Evolutionary conservation across 179 eudicot species (phyloP).

Genomic region (Monotropa hypopitys): DNA sequence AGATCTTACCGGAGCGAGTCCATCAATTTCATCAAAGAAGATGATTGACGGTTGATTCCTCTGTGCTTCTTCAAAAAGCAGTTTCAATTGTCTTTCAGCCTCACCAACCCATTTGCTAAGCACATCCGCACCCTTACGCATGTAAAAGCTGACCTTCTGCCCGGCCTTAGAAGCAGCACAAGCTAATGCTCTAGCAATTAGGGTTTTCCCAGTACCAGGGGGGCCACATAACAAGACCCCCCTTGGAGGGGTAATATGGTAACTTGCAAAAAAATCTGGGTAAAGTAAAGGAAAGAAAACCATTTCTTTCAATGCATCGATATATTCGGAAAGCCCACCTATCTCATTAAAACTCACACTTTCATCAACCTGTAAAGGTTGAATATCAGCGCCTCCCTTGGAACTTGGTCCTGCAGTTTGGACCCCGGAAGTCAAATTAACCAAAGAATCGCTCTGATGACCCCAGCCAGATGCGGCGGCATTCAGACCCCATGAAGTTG

Average conservation of each 20-base stretch:
- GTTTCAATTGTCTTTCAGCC: conserved; percentile 89
- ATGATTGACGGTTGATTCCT: conserved; percentile 95
- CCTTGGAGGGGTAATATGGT: conserved; percentile 95
- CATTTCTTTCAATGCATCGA: conserved; percentile 94
- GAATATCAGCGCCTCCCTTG: conserved; percentile 98
- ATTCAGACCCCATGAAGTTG: conserved; percentile 81
- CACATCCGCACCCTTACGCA: conserved; percentile 99
- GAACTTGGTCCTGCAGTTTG: conserved; percentile 99
- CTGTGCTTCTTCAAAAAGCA: conserved; percentile 97
- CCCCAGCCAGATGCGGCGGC: conserved; percentile 99
- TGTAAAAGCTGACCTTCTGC: conserved; percentile 95
- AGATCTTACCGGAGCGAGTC: conserved; percentile 97
- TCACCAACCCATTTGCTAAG: conserved; percentile 99
- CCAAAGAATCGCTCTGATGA: conserved; percentile 65
- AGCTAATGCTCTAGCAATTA: conserved; percentile 90
- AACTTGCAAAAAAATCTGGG: conserved; percentile 93
- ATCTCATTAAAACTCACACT: conserved; percentile 87
- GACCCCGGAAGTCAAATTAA: conserved; percentile 56
- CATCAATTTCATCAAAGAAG: conserved; percentile 97
- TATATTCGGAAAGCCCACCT: conserved; percentile 87
- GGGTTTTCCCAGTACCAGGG: conserved; percentile 97
- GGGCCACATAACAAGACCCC: conserved; percentile 96
- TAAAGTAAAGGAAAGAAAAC: conserved; percentile 91
- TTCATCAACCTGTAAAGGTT: conserved; percentile 90
- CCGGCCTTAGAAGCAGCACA: conserved; percentile 98